A percentile compares a stretch with the other conserved stretches of the same genome.
phyloP scores from a whole-genome alignment of 495 filamentous ascomycete species.

The Tetracladium marchalianum region DNA sequence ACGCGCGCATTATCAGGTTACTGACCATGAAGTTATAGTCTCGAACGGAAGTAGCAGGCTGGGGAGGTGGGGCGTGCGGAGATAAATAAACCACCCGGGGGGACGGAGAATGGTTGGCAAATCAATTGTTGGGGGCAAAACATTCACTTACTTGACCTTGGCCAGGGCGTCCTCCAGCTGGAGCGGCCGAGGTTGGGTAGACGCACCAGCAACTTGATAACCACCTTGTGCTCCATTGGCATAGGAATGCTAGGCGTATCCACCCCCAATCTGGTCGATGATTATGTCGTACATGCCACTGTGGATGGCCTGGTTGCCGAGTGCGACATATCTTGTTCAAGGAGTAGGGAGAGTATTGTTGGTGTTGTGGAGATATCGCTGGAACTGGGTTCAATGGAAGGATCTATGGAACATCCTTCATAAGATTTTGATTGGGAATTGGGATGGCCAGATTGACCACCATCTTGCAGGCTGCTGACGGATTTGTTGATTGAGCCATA shows the following conservation, averaged over 20 bases:
- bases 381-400: constrained; percentile 87
- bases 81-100: no score
- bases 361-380: constrained; percentile 64
- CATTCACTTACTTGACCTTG: not conserved
- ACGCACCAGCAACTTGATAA: constrained; percentile 51
- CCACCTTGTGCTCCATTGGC: constrained; percentile 46
- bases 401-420: constrained; percentile 97
- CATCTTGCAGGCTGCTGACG: constrained; percentile 77
- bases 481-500: constrained; percentile 98
- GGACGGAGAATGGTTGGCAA: not conserved
- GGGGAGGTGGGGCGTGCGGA: no score
- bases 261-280: constrained; percentile 73
- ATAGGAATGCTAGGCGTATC: constrained; percentile 55
- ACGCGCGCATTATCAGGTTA: no score
- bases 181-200: constrained; percentile 41
- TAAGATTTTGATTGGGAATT: constrained; percentile 76
- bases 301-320: constrained; percentile 44
- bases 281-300: constrained; percentile 51
- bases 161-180: constrained; percentile 34
- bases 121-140: not conserved
- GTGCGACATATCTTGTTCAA: constrained; percentile 77
- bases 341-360: constrained; percentile 78
- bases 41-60: no score
- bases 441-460: constrained; percentile 51
- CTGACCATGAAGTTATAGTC: no score